phyloP scores from a whole-genome alignment of 495 filamentous ascomycete species.

The Aspergillus sparsus region DNA sequence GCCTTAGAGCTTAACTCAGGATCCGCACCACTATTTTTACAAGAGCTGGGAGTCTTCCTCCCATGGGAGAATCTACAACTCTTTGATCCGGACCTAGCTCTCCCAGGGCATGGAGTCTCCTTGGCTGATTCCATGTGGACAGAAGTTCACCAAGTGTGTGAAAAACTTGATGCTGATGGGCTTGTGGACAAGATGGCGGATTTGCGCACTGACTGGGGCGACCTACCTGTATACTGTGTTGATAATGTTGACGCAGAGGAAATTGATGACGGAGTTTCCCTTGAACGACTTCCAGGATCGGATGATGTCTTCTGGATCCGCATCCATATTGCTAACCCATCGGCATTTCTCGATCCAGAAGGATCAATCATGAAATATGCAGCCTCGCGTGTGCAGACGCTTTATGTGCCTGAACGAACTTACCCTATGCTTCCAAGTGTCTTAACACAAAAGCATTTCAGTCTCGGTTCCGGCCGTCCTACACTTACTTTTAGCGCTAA shows the following conservation, averaged over 20 bases:
- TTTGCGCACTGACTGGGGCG: constrained; percentile 70
- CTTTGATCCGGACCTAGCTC: constrained; percentile 61
- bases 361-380: constrained; percentile 64
- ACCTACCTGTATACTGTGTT: constrained; percentile 77
- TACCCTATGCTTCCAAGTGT: constrained; percentile 71
- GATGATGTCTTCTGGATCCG: constrained; percentile 72
- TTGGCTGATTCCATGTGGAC: constrained; percentile 37
- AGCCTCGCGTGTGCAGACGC: constrained; percentile 58
- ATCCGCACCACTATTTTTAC: constrained; percentile 70
- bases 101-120: constrained; percentile 55
- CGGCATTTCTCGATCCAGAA: constrained; percentile 69
- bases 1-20: constrained; percentile 53
- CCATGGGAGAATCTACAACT: constrained; percentile 78
- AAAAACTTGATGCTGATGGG: constrained; percentile 30
- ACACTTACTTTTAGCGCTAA: constrained; percentile 82
- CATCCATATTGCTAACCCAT: constrained; percentile 90
- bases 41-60: constrained; percentile 79
- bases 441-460: constrained; percentile 63
- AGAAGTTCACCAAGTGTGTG: constrained; percentile 31
- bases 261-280: constrained; percentile 86
- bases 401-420: constrained; percentile 74
- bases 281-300: constrained; percentile 64
- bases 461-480: constrained; percentile 64
- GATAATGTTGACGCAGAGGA: constrained; percentile 71
- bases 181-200: constrained; percentile 51